Conservation (phyloP, 2,329 filamentous ascomycete genomes). For the Amauroascus verrucosus region DNA sequence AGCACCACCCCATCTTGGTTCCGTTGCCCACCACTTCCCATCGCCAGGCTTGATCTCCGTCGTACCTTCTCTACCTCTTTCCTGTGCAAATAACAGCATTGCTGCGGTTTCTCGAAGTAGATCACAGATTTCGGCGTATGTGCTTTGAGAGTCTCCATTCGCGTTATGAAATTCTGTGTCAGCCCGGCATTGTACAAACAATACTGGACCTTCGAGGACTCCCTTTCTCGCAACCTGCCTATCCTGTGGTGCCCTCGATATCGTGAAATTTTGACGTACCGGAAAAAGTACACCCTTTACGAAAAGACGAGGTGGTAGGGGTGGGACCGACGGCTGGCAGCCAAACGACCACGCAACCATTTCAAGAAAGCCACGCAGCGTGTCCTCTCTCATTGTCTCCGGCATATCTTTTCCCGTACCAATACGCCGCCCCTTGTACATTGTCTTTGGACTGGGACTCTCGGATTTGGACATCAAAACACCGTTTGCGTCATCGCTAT, state of each 20-base stretch:
- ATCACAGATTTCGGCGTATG: constrained; percentile 40
- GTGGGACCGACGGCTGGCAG: constrained; percentile 41
- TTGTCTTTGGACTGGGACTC: constrained; percentile 15
- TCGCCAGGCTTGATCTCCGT: constrained; percentile 43
- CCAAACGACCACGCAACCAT: constrained; percentile 49
- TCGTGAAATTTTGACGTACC: constrained; percentile 46
- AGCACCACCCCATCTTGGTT: constrained; percentile 47
- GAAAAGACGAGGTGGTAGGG: constrained; percentile 40
- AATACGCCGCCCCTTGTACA: constrained; percentile 51
- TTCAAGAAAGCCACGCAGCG: constrained; percentile 48
- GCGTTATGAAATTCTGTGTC: constrained; percentile 44
- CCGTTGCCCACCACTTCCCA: constrained; percentile 51
- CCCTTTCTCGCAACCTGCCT: constrained; percentile 43
- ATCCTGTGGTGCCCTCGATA: constrained; percentile 45
- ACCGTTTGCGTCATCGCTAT: constrained; percentile 15
- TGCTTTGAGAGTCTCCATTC: constrained; percentile 22
- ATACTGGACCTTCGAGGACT: constrained; percentile 48
- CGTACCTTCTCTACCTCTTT: constrained; percentile 47
- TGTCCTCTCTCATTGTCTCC: constrained; percentile 46
- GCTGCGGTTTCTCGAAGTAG: constrained; percentile 48
- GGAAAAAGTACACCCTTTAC: constrained; percentile 46
- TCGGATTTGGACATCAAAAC: background rate
- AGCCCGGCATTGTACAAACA: constrained; percentile 46
- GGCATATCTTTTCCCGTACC: constrained; percentile 50
- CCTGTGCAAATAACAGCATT: constrained; percentile 49